phyloP scores from a whole-genome alignment of 441 rosid species.

The Adansonia rubrostipa region DNA sequence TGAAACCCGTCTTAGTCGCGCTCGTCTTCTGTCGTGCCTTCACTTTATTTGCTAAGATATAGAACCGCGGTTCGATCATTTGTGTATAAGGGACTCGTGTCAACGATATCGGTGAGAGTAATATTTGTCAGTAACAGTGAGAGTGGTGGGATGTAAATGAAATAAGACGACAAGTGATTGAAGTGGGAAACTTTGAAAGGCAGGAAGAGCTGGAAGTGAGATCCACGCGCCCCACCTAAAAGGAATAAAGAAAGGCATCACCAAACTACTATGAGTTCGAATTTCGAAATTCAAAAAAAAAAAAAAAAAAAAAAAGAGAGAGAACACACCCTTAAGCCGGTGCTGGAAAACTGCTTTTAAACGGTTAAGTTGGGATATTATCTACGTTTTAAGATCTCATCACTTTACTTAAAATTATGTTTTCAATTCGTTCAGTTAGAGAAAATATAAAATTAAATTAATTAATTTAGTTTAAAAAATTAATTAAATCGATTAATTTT shows the following conservation, averaged over 20 bases:
- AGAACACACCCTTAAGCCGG: neutral
- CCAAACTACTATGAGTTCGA: neutral
- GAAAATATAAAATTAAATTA: too few relatives aligned
- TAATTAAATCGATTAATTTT: too few relatives aligned
- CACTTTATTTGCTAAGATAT: neutral
- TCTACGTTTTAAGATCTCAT: neutral
- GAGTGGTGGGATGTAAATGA: neutral
- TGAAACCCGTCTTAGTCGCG: neutral
- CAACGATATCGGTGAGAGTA: neutral
- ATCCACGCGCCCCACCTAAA: neutral
- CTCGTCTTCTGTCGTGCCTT: neutral
- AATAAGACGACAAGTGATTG: neutral
- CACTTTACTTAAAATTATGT: too few relatives aligned
- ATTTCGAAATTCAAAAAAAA: constrained; percentile 4
- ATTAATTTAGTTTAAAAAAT: too few relatives aligned
- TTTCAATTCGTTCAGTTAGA: too few relatives aligned
- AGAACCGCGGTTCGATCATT: neutral
- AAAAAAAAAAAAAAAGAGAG: too few relatives aligned
- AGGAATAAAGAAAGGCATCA: neutral
- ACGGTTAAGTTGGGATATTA: neutral
- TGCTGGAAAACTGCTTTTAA: neutral
- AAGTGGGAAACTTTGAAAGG: neutral
- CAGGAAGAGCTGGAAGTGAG: neutral
- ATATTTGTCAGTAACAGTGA: neutral
- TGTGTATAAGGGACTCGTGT: neutral